A percentile compares a stretch with the other conserved stretches of the same genome.
Conservation (phyloP, 1,284 basidiomycete genomes). For the Schizophyllum amplum region DNA sequence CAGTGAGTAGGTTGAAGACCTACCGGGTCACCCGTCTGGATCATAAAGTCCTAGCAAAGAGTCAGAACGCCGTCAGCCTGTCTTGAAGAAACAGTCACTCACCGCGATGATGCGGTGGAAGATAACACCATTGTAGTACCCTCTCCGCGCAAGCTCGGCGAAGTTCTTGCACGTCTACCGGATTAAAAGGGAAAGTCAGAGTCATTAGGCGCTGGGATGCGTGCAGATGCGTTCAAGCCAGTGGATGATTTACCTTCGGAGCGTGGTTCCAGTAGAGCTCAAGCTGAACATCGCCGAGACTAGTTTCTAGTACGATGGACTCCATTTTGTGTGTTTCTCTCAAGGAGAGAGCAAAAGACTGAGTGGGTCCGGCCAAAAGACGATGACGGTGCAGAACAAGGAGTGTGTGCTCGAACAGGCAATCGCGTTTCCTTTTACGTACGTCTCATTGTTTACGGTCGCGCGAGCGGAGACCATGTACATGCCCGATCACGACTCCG, state of each 20-base stretch:
- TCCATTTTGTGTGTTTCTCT: slow-evolving; percentile 29
- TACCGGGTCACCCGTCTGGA: slow-evolving; percentile 83
- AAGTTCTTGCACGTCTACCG: slow-evolving; percentile 91
- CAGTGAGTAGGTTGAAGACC: no score
- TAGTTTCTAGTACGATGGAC: slow-evolving; percentile 78
- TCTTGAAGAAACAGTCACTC: slow-evolving; percentile 18
- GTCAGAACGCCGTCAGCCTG: background rate
- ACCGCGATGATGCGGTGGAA: slow-evolving; percentile 89
- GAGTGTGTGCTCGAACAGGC: background rate
- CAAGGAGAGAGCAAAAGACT: background rate
- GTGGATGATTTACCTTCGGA: slow-evolving; percentile 54
- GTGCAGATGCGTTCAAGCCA: slow-evolving; percentile 6
- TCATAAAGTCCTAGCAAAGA: slow-evolving; percentile 78
- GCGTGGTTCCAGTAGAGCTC: slow-evolving; percentile 91
- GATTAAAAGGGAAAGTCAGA: slow-evolving; percentile 9
- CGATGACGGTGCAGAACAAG: background rate
- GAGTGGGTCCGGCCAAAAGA: background rate
- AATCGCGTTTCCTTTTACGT: background rate
- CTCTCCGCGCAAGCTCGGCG: slow-evolving; percentile 73
- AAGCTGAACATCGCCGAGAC: slow-evolving; percentile 78
- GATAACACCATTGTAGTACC: slow-evolving; percentile 79
- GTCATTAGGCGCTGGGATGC: slow-evolving; percentile 5
- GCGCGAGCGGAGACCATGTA: no score
- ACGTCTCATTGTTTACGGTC: background rate
- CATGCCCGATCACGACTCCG: no score